Base-by-base conservation (phyloP, 2,329 filamentous ascomycete genomes). In the Neurospora sp. region DNA sequence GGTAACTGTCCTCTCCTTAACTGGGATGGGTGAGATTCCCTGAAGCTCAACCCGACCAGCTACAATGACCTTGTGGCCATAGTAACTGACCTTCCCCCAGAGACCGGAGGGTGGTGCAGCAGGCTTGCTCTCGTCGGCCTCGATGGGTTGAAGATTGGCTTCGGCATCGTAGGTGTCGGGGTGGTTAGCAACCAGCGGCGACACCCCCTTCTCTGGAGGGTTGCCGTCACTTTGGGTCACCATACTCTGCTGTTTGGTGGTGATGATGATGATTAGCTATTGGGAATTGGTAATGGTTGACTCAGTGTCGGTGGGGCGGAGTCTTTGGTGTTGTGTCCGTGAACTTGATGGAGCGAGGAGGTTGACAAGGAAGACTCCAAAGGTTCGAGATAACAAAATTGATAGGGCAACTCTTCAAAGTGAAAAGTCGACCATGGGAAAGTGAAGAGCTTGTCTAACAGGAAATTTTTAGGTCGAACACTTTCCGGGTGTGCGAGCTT, bases 1-100 rank as follows among this genome's bases (percentile, higher is more conserved):
- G 4, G 77, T 81, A 39, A 79, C 78, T 0, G 77, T 82, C 46
- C 83, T 79, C 67, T 83, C 78, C 70, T 82, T 79, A 6, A 80
- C 46, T 0, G 82, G 79, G 36, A 83, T 78, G 1, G 83, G 83
- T 23, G 81, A 78, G 43, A 83, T 81, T 65, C 82, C 82, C 70
- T 79, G 79, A 67, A 81, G 76, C 75, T 84, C 83, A 15, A 84
- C 80, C n/a, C 80, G 73, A 23, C 75, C 76, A 2, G n/a, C 40
- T 66, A 69, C 70, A 38, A 65, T 62, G 52, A 62, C 52, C 52
- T 62, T 62, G 52, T 62, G 23, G 12, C 23, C 23, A 62, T 62
- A 62, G 12, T 62, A 10, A 36, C 12, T 3, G 28, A 62, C 8
- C 1, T 36, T 3, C 3, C 52, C 52, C 23, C 23, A 62, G 52